phyloP scores from a whole-genome alignment of 306 rosid genomes.

The Morella rubra region DNA sequence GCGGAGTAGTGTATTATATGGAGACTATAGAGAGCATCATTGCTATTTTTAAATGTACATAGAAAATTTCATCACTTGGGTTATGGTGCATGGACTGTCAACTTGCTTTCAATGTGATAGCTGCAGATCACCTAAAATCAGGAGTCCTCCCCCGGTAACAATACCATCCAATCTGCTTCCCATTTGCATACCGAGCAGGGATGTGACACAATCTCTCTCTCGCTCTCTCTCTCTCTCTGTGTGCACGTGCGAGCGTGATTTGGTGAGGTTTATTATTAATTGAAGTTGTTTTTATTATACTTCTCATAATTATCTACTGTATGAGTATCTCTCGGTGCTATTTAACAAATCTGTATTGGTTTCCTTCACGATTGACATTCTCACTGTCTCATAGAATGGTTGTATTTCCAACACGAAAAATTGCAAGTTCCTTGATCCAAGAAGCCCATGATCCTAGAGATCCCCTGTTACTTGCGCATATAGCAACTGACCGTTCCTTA shows the following conservation, averaged over 20 bases:
- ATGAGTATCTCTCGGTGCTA: too few species aligned
- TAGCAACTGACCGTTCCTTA: constrained; percentile 41
- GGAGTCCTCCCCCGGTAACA: too few species aligned
- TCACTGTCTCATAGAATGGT: background rate
- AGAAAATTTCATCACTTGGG: background rate
- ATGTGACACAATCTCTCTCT: too few species aligned
- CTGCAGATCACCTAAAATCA: background rate
- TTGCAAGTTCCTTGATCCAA: constrained; percentile 49
- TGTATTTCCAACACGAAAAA: background rate
- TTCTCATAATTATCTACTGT: too few species aligned
- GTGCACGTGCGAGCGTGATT: too few species aligned
- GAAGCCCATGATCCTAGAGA: constrained; percentile 88
- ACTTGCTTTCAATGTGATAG: background rate
- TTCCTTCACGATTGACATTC: constrained; percentile 25
- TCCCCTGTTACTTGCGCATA: constrained; percentile 35
- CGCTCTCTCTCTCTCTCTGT: too few species aligned
- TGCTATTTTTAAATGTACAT: background rate
- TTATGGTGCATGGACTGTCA: background rate
- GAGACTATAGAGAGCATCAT: background rate
- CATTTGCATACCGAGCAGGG: too few species aligned
- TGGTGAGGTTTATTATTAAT: too few species aligned
- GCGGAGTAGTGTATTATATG: background rate
- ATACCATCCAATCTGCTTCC: too few species aligned
- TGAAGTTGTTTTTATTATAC: too few species aligned
- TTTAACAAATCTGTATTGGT: constrained; percentile 9